A percentile compares a stretch with the other conserved stretches of the same genome.
Conservation (phyloP, 441 rosid genomes). For the Syzygium malaccense region DNA sequence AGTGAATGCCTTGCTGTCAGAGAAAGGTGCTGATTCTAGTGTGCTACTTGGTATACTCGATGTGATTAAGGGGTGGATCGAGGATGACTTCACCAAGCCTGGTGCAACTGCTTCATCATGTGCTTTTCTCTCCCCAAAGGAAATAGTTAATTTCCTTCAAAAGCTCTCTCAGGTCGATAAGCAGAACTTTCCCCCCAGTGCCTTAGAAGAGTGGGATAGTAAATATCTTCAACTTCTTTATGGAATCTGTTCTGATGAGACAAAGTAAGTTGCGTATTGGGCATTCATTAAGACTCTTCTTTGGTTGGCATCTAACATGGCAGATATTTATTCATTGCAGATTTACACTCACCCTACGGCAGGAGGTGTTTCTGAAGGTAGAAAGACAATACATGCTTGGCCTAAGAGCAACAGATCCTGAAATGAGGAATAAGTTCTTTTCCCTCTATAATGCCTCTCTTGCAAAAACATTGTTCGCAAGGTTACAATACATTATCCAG, state of each 20-base stretch:
- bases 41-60: constrained; percentile 87
- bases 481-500: constrained; percentile 86
- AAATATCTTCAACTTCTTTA: constrained; percentile 92
- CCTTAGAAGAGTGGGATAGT: constrained; percentile 86
- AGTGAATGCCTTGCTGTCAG: constrained; percentile 75
- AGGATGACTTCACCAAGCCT: constrained; percentile 60
- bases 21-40: constrained; percentile 85
- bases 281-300: neutral
- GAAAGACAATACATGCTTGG: constrained; percentile 99
- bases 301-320: constrained; percentile 2
- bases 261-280: constrained; percentile 43
- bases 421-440: constrained; percentile 80
- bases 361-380: constrained; percentile 93
- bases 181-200: constrained; percentile 59
- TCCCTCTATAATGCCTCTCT: constrained; percentile 83
- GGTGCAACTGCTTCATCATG: constrained; percentile 39
- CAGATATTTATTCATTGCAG: constrained; percentile 35
- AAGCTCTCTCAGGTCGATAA: constrained; percentile 94
- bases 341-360: constrained; percentile 55
- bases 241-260: constrained; percentile 84
- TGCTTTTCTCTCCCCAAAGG: constrained; percentile 66
- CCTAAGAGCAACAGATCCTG: constrained; percentile 94
- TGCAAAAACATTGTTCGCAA: constrained; percentile 61
- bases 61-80: constrained; percentile 85
- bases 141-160: constrained; percentile 79